Evolutionary conservation across 495 filamentous ascomycete species (phyloP).

Genomic region (Penicillium parvum): DNA sequence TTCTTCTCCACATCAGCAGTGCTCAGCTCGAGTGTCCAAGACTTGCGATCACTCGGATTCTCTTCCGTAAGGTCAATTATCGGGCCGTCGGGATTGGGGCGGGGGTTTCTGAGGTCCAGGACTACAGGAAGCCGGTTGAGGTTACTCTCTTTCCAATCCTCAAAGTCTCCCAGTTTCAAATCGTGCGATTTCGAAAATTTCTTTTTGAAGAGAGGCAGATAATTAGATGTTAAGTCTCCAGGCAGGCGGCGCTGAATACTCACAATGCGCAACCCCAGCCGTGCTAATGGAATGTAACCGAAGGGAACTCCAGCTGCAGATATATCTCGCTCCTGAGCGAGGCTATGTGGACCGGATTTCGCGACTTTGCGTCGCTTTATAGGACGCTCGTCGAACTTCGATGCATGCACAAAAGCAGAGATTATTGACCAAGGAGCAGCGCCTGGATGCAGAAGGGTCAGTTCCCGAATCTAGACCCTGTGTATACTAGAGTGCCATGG

Average conservation of each 20-base stretch:
- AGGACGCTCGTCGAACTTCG: slow-evolving; percentile 15
- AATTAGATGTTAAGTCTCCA: slow-evolving; percentile 1
- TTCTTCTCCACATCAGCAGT: slow-evolving; percentile 7
- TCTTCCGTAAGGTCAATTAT: not conserved
- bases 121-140: slow-evolving; percentile 24
- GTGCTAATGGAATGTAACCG: slow-evolving; percentile 38
- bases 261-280: slow-evolving; percentile 33
- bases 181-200: slow-evolving; percentile 8
- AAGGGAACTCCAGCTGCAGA: slow-evolving; percentile 20
- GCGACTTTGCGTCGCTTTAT: slow-evolving; percentile 37
- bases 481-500: not conserved
- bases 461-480: too few relatives aligned
- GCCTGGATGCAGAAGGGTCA: slow-evolving; percentile 17
- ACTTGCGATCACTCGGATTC: not conserved
- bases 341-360: slow-evolving; percentile 15
- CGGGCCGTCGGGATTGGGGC: not conserved
- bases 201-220: slow-evolving; percentile 14
- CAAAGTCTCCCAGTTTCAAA: too few relatives aligned
- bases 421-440: slow-evolving; percentile 22
- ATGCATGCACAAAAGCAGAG: slow-evolving; percentile 17
- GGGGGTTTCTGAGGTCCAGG: slow-evolving; percentile 5
- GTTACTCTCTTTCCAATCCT: too few relatives aligned
- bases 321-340: slow-evolving; percentile 17
- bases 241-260: slow-evolving; percentile 8
- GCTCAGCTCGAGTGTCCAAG: slow-evolving; percentile 18